Percentiles rank a stretch among this genome's conserved stretches.
Conservation (phyloP, 2,329 filamentous ascomycete genomes). For the Fusarium sp. region DNA sequence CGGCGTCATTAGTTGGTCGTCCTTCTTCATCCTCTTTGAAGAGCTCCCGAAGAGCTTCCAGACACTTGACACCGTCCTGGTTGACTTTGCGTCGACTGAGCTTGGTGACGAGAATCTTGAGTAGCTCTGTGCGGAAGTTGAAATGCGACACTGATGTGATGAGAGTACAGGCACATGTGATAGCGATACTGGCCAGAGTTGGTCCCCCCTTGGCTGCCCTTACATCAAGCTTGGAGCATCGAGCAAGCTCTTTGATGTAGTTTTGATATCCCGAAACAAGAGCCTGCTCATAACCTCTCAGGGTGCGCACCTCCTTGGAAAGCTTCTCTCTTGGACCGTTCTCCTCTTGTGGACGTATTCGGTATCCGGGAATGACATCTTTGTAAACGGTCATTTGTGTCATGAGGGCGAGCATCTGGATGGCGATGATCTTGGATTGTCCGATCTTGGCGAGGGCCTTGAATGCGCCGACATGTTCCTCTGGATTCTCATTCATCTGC, state of each 20-base stretch:
- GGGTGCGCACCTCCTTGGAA: conserved; percentile 88
- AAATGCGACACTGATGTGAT: conserved; percentile 90
- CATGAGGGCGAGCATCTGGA: conserved; percentile 87
- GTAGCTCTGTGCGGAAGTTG: conserved; percentile 90
- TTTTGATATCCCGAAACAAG: conserved; percentile 86
- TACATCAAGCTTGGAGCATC: conserved; percentile 70
- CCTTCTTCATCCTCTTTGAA: conserved; percentile 93
- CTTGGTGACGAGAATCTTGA: conserved; percentile 88
- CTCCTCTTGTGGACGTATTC: conserved; percentile 85
- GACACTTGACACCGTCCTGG: conserved; percentile 80
- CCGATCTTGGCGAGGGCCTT: conserved; percentile 81
- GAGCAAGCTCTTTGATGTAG: conserved; percentile 82
- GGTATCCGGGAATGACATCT: conserved; percentile 95
- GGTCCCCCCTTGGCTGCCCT: conserved; percentile 55
- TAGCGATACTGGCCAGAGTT: conserved; percentile 77
- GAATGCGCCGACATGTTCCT: conserved; percentile 86
- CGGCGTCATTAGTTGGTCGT: conserved; percentile 85
- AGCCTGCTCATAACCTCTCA: conserved; percentile 88
- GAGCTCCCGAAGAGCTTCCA: conserved; percentile 81
- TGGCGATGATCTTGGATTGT: conserved; percentile 74
- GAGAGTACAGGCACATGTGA: conserved; percentile 86
- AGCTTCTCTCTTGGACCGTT: conserved; percentile 82
- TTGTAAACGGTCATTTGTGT: conserved; percentile 93
- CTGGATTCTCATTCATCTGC: conserved; percentile 89
- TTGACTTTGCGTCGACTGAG: conserved; percentile 79